Evolutionary conservation across 495 filamentous ascomycete species (phyloP).

Genomic region (Cercophora newfieldiana): DNA sequence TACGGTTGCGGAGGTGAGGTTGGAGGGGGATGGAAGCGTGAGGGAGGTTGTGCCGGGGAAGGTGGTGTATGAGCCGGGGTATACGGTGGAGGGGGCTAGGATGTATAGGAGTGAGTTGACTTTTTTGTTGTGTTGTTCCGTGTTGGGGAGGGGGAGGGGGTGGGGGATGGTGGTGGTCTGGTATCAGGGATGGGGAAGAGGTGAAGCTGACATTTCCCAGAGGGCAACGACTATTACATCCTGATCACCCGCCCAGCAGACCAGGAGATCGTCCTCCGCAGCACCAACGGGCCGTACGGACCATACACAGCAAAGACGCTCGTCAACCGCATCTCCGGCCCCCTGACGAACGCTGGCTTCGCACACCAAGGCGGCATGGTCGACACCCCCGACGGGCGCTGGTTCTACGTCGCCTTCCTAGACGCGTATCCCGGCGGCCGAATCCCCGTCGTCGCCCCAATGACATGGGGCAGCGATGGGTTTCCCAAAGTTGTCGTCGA

Average conservation of each 20-base stretch:
- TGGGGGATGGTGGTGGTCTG: too few relatives aligned
- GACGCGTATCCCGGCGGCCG: constrained; percentile 56
- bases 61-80: constrained; percentile 41
- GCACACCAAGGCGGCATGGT: constrained; percentile 60
- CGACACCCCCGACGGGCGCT: constrained; percentile 50
- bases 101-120: constrained; percentile 63
- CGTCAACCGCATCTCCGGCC: constrained; percentile 35
- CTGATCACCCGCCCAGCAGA: constrained; percentile 47
- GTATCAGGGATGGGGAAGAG: too few relatives aligned
- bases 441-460: constrained; percentile 58
- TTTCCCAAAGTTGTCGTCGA: constrained; percentile 46
- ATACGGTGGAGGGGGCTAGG: constrained; percentile 55
- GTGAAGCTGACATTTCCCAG: too few relatives aligned
- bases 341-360: constrained; percentile 45
- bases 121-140: too few relatives aligned
- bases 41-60: constrained; percentile 29
- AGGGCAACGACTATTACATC: constrained; percentile 59
- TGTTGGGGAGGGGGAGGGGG: constrained; percentile 45
- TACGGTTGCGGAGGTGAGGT: constrained; percentile 50
- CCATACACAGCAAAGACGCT: constrained; percentile 47
- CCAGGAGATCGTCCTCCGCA: constrained; percentile 50
- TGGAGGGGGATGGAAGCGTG: constrained; percentile 47
- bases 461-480: constrained; percentile 51
- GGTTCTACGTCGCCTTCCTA: constrained; percentile 61
- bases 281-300: constrained; percentile 42